Base-by-base conservation (phyloP, 805 yeast species). In the Candida adriatica region DNA sequence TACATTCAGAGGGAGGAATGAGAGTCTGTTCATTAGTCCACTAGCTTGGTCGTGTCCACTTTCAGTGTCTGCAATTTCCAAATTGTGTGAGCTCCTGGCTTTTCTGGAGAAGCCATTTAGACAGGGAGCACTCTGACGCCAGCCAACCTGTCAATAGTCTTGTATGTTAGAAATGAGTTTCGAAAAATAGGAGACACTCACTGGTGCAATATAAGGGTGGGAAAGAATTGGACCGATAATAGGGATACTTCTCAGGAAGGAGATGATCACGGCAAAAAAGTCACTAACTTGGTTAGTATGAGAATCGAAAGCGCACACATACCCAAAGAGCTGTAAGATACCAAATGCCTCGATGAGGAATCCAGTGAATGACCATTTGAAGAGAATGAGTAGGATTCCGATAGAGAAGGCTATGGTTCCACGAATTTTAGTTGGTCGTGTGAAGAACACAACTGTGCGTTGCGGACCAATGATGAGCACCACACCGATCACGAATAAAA, bases 221-320 rank as follows among this genome's bases (percentile, higher is more conserved):
- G 87, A 77, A 33, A 92, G 68, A 6, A 87, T 36, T 16, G 94
- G 88, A 1, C 97, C 97, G 39, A 92, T 76, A 37, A 82, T 54
- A 3, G 98, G 98, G 46, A 90, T 57, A 6, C 94, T 80, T 55
- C 96, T 70, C 48, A 90, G 66, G 51, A 92, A 90, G 44, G 84
- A 81, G 9, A 90, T 73, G 27, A 92, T 77, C 9, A 94, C 84
- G 16, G 94, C 86, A 50, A 90, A 83, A 57, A 92, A 88, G 58
- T 92, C 97, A 22, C 40, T 36, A 19, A 19, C 11, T 13, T 11
- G 11, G 35, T 35, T 87, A 25, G 35, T 18, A 29, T 11, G 22
- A 14, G 18, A 24, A 6, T 13, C 13, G 19, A 3, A 11, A 4
- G 8, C 15, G 8, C 10, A 18, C 9, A 36, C 39, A 14, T 36